Conservation (phyloP, 106 monocot species). For the Allium sativum region DNA sequence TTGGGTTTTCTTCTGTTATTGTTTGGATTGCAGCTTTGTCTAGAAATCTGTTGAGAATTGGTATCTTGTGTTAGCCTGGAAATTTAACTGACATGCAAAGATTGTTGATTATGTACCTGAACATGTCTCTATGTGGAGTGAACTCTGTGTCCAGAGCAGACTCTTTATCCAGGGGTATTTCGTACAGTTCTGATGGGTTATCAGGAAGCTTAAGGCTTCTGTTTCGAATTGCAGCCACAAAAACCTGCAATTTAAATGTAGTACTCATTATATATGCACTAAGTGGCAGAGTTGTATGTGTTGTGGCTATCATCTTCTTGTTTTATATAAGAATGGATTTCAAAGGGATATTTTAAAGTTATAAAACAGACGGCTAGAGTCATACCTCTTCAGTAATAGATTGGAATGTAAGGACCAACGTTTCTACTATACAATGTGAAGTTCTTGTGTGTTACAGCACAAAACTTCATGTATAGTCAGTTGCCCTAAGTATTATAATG, state of each 20-base stretch:
- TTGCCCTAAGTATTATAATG: too few relatives aligned
- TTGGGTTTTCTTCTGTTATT: not conserved
- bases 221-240: slow-evolving; percentile 17
- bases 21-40: slow-evolving; percentile 22
- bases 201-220: slow-evolving; percentile 12
- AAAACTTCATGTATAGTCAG: too few relatives aligned
- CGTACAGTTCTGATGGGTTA: slow-evolving; percentile 18
- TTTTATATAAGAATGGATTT: too few relatives aligned
- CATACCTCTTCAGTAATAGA: too few relatives aligned
- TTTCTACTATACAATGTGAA: too few relatives aligned
- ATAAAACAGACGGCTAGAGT: too few relatives aligned
- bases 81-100: not conserved
- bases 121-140: slow-evolving; percentile 12
- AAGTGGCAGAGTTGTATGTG: too few relatives aligned
- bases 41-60: slow-evolving; percentile 9
- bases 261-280: too few relatives aligned
- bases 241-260: slow-evolving; percentile 12
- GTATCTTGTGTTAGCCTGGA: not conserved
- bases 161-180: slow-evolving; percentile 11
- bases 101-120: not conserved
- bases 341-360: too few relatives aligned
- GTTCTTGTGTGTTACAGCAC: too few relatives aligned
- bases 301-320: too few relatives aligned
- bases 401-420: too few relatives aligned
- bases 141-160: slow-evolving; percentile 3